Percentiles rank a stretch among this genome's conserved stretches.
Evolutionary conservation across 306 rosid genomes (phyloP).

Genomic region (Senna siamea): DNA sequence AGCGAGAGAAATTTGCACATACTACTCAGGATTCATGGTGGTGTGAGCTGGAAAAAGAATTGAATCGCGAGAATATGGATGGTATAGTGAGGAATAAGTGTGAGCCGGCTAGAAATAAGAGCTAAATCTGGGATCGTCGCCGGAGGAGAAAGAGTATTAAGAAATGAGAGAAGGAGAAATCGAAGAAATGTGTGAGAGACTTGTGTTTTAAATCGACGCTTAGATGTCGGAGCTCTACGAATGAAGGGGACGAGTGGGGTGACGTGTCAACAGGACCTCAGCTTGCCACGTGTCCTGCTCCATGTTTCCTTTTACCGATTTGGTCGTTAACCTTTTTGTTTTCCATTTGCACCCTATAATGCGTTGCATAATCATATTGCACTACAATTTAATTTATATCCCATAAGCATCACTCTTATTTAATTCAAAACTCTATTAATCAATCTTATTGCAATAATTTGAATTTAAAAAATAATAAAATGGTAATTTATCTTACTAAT

Average conservation of each 20-base stretch:
- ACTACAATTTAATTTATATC: no score
- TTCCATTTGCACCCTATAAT: no score
- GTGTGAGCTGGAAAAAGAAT: conserved; percentile 32
- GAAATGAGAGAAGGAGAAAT: conserved; percentile 43
- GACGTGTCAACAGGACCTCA: conserved; percentile 45
- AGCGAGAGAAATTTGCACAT: conserved; percentile 39
- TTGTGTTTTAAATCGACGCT: conserved; percentile 50
- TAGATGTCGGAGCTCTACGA: conserved; percentile 43
- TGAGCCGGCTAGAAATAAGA: conserved; percentile 43
- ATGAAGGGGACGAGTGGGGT: conserved; percentile 35
- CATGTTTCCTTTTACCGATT: conserved; percentile 15
- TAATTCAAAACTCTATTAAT: no score
- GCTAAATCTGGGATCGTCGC: conserved; percentile 46
- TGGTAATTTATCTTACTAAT: no score
- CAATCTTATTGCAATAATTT: no score
- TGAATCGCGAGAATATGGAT: conserved; percentile 28
- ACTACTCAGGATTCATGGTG: conserved; percentile 98
- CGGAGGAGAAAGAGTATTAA: conserved; percentile 41
- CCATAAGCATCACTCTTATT: no score
- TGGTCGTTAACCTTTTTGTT: background rate
- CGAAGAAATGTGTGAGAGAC: conserved; percentile 28
- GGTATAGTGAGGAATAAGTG: background rate
- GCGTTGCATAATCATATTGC: no score
- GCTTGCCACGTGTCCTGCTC: conserved; percentile 52
- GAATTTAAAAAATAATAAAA: no score